Evolutionary conservation across 2,329 filamentous ascomycete species (phyloP).

Genomic region (Hawksworthiomyces lignivorus): DNA sequence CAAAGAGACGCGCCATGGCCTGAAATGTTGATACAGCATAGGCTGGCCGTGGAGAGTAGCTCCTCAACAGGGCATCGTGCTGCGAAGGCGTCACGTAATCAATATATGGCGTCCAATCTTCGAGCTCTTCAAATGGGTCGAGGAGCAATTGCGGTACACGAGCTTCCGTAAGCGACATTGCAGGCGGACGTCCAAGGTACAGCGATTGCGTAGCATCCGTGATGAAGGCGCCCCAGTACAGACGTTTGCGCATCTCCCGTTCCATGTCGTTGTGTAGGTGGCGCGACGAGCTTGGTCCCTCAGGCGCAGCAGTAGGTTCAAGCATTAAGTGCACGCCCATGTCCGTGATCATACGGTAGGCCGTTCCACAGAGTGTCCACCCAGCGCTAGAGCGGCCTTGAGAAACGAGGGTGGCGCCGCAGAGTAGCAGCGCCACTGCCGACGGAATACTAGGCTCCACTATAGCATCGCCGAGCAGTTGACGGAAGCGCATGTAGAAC

Average conservation of each 20-base stretch:
- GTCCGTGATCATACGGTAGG: slow-evolving; percentile 30
- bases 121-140: slow-evolving; percentile 25
- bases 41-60: neutral
- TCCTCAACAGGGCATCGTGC: neutral
- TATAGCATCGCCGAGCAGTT: slow-evolving; percentile 26
- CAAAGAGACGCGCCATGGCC: neutral
- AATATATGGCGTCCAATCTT: slow-evolving; percentile 25
- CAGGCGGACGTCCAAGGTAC: slow-evolving; percentile 25
- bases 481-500: slow-evolving; percentile 31
- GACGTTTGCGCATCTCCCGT: slow-evolving; percentile 22
- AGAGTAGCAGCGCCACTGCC: slow-evolving; percentile 26
- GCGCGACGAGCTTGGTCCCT: slow-evolving; percentile 21
- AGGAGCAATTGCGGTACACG: slow-evolving; percentile 23
- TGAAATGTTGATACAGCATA: neutral
- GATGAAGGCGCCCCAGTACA: slow-evolving; percentile 26
- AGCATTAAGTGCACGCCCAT: slow-evolving; percentile 17
- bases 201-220: slow-evolving; percentile 25
- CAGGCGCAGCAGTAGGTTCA: slow-evolving; percentile 18
- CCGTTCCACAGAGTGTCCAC: slow-evolving; percentile 28
- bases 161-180: slow-evolving; percentile 24
- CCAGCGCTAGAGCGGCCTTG: slow-evolving; percentile 27
- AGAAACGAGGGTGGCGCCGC: slow-evolving; percentile 24
- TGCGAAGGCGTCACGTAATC: slow-evolving; percentile 10
- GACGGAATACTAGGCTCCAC: slow-evolving; percentile 30
- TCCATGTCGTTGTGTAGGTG: neutral